A percentile compares a stretch with the other conserved stretches of the same genome.
Conservation (phyloP, 495 filamentous ascomycete genomes). For the Penicillium roqueforti region DNA sequence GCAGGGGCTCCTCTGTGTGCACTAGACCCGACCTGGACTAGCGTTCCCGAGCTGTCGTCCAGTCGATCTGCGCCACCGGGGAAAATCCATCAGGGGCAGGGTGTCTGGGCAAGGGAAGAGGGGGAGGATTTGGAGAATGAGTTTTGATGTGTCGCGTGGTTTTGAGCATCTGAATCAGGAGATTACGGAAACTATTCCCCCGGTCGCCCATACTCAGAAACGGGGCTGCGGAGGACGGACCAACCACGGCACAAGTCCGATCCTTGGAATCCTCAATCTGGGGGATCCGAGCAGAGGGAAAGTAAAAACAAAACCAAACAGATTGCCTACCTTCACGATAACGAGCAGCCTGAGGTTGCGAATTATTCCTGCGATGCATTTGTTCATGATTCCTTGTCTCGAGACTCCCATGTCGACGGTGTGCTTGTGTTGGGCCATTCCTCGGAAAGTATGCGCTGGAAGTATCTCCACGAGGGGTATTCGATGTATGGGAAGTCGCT, state of each 20-base stretch:
- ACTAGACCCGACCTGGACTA: conserved; percentile 26
- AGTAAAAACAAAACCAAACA: conserved; percentile 5
- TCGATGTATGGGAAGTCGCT: conserved; percentile 7
- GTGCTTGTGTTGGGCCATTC: conserved; percentile 14
- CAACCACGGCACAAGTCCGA: conserved; percentile 29
- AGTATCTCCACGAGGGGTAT: conserved; percentile 14
- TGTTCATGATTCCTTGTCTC: conserved; percentile 22
- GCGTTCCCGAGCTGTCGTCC: conserved; percentile 38
- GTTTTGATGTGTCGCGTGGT: background rate
- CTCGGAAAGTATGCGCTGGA: conserved; percentile 21
- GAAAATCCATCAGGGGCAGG: conserved; percentile 22
- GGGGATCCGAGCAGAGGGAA: conserved; percentile 15
- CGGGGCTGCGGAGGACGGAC: conserved; percentile 14
- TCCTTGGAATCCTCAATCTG: conserved; percentile 20
- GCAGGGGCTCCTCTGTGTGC: conserved; percentile 17
- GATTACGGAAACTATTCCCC: background rate
- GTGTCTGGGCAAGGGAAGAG: background rate
- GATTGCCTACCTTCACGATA: conserved; percentile 32
- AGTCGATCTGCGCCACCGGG: conserved; percentile 38
- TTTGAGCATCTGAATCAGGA: no score
- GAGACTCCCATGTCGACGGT: conserved; percentile 24
- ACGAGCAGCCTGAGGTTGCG: conserved; percentile 22
- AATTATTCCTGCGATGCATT: conserved; percentile 23
- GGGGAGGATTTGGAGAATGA: conserved; percentile 11
- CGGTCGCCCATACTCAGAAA: background rate